Evolutionary conservation across 2,329 filamentous ascomycete species (phyloP).

Genomic region (Tolypocladium sp.): DNA sequence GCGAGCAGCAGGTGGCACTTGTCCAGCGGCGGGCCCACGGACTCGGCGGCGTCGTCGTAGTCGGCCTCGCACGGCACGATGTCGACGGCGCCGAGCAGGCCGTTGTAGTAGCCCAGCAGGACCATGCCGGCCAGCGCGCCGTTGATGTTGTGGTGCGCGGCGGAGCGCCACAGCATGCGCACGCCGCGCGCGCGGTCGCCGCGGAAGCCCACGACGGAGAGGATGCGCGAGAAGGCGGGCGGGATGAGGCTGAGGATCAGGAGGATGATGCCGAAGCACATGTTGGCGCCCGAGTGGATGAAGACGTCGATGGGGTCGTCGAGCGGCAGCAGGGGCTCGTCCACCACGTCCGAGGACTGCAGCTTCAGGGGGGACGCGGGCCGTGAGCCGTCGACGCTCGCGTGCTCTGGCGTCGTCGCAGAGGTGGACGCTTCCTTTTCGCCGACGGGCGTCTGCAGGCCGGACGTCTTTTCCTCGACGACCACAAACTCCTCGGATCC

Average conservation of each 20-base stretch:
- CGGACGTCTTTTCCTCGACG: conserved; percentile 38
- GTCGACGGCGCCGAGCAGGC: conserved; percentile 76
- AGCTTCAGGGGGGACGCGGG: conserved; percentile 10
- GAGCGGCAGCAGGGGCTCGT: conserved; percentile 54
- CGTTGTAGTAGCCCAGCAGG: conserved; percentile 81
- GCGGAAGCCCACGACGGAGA: conserved; percentile 83
- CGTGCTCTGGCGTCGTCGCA: conserved; percentile 8
- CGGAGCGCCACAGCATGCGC: conserved; percentile 82
- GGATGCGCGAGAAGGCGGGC: conserved; percentile 76
- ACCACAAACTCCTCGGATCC: conserved; percentile 38
- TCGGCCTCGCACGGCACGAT: conserved; percentile 60
- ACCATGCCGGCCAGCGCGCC: conserved; percentile 82
- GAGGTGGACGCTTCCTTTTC: conserved; percentile 10
- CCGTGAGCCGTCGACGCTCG: conserved; percentile 1
- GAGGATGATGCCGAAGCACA: conserved; percentile 82
- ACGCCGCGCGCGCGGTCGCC: conserved; percentile 80
- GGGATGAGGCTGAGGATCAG: conserved; percentile 89
- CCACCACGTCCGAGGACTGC: conserved; percentile 21
- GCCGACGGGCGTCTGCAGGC: conserved; percentile 29
- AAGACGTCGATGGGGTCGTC: conserved; percentile 75
- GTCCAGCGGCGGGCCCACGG: conserved; percentile 63
- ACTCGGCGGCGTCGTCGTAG: conserved; percentile 43
- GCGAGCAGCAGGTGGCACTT: conserved; percentile 58
- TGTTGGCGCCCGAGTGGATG: conserved; percentile 77
- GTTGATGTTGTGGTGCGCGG: conserved; percentile 78